Percentiles rank a stretch among this genome's conserved stretches.
Evolutionary conservation across 768 basidiomycete species (phyloP).

Genomic region (Auriscalpium vulgare): DNA sequence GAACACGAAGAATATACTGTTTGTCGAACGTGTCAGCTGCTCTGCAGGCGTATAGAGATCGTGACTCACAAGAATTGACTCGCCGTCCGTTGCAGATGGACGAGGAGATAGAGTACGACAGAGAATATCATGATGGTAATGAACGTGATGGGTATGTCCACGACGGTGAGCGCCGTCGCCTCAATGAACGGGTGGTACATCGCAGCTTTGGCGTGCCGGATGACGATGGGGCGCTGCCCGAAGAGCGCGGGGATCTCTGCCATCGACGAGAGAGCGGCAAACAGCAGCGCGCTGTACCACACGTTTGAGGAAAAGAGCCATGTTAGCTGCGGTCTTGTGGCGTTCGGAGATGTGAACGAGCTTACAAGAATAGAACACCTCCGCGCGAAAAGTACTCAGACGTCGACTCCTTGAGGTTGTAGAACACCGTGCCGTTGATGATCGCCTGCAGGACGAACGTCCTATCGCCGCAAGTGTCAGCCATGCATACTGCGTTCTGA

Average conservation of each 20-base stretch:
- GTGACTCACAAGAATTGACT: constrained; percentile 57
- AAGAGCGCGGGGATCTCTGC: constrained; percentile 55
- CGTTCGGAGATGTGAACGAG: neutral
- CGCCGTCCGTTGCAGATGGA: constrained; percentile 44
- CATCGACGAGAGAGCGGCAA: constrained; percentile 51
- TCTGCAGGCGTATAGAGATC: neutral
- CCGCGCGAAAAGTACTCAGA: constrained; percentile 68
- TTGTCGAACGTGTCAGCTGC: neutral
- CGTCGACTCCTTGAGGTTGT: constrained; percentile 45
- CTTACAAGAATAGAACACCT: constrained; percentile 70
- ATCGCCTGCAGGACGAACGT: constrained; percentile 46
- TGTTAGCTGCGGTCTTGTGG: neutral
- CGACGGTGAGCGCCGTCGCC: constrained; percentile 48
- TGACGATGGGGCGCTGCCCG: constrained; percentile 50
- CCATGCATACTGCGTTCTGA: neutral
- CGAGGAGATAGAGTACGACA: constrained; percentile 54
- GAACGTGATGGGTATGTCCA: constrained; percentile 53
- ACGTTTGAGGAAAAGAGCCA: neutral
- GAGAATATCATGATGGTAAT: constrained; percentile 36
- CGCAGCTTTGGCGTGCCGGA: constrained; percentile 48
- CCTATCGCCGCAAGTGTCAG: constrained; percentile 26
- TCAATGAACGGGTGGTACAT: constrained; percentile 55
- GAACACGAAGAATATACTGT: constrained; percentile 52
- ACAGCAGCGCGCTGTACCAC: constrained; percentile 41
- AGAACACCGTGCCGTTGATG: constrained; percentile 60